Percentiles rank a stretch among this genome's conserved stretches.
Evolutionary conservation across 768 basidiomycete species (phyloP).

Genomic region (Mycena metata): DNA sequence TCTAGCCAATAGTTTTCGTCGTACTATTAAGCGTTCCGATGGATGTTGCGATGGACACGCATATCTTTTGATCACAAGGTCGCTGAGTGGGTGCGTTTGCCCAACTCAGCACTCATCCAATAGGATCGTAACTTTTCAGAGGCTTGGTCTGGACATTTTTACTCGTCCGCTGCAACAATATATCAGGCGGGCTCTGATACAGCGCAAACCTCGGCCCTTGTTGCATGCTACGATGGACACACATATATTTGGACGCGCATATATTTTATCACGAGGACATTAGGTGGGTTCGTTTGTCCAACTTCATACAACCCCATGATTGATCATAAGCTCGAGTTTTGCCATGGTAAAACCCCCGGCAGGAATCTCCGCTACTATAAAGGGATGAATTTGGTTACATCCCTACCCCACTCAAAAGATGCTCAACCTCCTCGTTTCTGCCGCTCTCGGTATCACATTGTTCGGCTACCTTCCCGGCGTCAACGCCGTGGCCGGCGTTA

Average conservation of each 20-base stretch:
- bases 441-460: neutral
- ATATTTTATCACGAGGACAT: conserved; percentile 2
- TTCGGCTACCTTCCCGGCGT: conserved; percentile 18
- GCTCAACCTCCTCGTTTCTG: conserved; percentile 13
- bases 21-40: neutral
- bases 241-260: neutral
- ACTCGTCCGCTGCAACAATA: neutral
- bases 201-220: no score
- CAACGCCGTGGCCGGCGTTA: conserved; percentile 38
- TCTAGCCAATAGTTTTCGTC: neutral
- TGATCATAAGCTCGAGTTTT: neutral
- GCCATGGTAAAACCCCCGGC: conserved; percentile 6
- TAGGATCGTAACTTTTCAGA: neutral
- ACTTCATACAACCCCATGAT: conserved; percentile 10
- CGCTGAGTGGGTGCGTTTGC: neutral
- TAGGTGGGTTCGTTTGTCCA: conserved; percentile 4
- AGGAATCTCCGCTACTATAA: conserved; percentile 1
- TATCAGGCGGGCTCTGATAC: no score
- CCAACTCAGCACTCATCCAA: neutral
- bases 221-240: neutral
- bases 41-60: neutral
- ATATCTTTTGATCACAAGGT: neutral
- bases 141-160: neutral
- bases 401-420: conserved; percentile 16
- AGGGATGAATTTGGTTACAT: neutral